Base-by-base conservation (phyloP, 2,329 filamentous ascomycete genomes). In the Venturia asperata region DNA sequence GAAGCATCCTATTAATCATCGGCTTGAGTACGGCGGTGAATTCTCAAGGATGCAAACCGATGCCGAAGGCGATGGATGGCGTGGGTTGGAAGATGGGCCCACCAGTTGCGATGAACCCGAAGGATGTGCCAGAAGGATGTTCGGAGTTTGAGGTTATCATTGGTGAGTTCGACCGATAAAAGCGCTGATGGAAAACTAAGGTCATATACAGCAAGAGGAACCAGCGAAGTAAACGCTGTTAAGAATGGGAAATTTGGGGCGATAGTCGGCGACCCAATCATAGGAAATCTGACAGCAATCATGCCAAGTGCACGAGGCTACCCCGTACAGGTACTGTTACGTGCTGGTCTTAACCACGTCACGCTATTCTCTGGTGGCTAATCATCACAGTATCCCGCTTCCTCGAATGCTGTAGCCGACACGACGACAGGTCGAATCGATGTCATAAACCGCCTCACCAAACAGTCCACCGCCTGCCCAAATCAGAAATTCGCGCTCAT, bases 401-500 rank as follows among this genome's bases (percentile, higher is more conserved):
- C 41, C 1, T 62, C 39, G 2, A 62, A 62, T 64, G 63, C 63
- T 13, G 19, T 21, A 3, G 47, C 64, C 27, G 64, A 55, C 27
- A 55, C 47, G 11, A 61, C 39, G 5, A 61, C 55, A n/a, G 64
- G 64, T 37, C 41, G 41, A 21, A 52, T 55, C 43, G 64, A 65
- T 42, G 56, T 65, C 24, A 52, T 62, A 13, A 65, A 65, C 55
- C 64, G 64, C 39, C 64, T 65, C n/a, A 65, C 41, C 19, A 62
- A 47, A 17, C 64, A 62, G 27, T 45, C 39, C 58, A 52, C 41
- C 24, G 64, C 55, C 17, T 65, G 64, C 39, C 64, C 64, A 19
- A 49, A 63, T 7, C 55, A 62, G n/a, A 65, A 65, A n/a, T 65
- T 65, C 27, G 64, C 64, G 21, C 60, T 65, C n/a, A 43, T 65